Evolutionary conservation across 2,329 filamentous ascomycete species (phyloP).

Genomic region (Sarocladium oryzae): DNA sequence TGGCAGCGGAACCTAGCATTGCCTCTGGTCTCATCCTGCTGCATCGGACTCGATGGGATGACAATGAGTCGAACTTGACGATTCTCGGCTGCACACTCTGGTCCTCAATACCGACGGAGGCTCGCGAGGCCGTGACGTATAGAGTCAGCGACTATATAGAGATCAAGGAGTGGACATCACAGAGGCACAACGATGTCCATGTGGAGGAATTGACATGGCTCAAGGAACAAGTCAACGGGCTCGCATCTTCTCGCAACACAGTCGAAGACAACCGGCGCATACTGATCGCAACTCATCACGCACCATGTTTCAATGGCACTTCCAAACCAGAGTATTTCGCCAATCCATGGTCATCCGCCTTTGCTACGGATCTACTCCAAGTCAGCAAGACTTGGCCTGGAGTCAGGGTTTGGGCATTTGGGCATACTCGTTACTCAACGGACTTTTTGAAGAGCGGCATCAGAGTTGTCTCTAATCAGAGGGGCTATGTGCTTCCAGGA

Average conservation of each 20-base stretch:
- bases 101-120: conserved; percentile 39
- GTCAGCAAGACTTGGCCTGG: conserved; percentile 20
- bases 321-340: conserved; percentile 41
- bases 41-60: conserved; percentile 32
- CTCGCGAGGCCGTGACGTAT: conserved; percentile 30
- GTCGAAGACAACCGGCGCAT: conserved; percentile 18
- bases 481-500: conserved; percentile 31
- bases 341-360: conserved; percentile 42
- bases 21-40: conserved; percentile 35
- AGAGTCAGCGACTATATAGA: conserved; percentile 47
- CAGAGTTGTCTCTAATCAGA: conserved; percentile 37
- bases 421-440: conserved; percentile 41
- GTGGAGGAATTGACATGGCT: conserved; percentile 45
- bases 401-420: conserved; percentile 39
- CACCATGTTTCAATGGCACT: conserved; percentile 42
- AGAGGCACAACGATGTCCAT: conserved; percentile 42
- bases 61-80: conserved; percentile 35
- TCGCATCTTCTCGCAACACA: conserved; percentile 11
- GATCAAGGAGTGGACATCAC: conserved; percentile 45
- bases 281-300: conserved; percentile 51
- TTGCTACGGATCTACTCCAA: conserved; percentile 41
- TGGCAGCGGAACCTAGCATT: conserved; percentile 33
- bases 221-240: conserved; percentile 25
- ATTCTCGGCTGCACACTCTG: conserved; percentile 54
- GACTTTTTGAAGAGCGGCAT: conserved; percentile 26